Percentiles rank a stretch among this genome's conserved stretches.
Evolutionary conservation across 192 early-diverging fungal species (phyloP).

Genomic region (Globomyces pollinis-pini): DNA sequence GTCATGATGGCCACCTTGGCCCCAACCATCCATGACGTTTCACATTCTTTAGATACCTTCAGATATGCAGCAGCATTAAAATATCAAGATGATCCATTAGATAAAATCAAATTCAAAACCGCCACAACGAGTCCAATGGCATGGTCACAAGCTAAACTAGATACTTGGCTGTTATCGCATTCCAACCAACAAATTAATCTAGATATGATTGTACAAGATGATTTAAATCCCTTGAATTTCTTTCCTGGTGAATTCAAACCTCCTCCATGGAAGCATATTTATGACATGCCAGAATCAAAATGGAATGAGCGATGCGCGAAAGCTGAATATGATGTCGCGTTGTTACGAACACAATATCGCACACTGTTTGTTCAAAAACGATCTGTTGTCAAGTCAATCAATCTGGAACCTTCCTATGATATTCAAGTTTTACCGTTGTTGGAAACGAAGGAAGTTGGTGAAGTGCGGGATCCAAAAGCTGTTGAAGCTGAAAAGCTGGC

Average conservation of each 20-base stretch:
- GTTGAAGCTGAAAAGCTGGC: no score
- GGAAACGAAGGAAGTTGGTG: no score
- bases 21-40: background rate
- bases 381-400: background rate
- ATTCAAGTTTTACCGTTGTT: no score
- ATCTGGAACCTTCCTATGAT: no score
- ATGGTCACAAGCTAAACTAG: background rate
- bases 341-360: background rate
- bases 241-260: background rate
- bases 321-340: background rate
- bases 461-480: no score
- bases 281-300: background rate
- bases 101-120: background rate
- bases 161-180: background rate
- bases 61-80: background rate
- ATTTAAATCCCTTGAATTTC: background rate
- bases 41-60: background rate
- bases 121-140: background rate
- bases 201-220: background rate
- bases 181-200: background rate
- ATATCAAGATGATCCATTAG: background rate
- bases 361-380: background rate
- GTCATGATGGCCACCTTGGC: background rate
- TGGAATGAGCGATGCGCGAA: background rate
- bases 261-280: background rate